A percentile compares a stretch with the other conserved stretches of the same genome.
Evolutionary conservation across 2,329 filamentous ascomycete genomes (phyloP).

Genomic region (Coniochaeta sp.): DNA sequence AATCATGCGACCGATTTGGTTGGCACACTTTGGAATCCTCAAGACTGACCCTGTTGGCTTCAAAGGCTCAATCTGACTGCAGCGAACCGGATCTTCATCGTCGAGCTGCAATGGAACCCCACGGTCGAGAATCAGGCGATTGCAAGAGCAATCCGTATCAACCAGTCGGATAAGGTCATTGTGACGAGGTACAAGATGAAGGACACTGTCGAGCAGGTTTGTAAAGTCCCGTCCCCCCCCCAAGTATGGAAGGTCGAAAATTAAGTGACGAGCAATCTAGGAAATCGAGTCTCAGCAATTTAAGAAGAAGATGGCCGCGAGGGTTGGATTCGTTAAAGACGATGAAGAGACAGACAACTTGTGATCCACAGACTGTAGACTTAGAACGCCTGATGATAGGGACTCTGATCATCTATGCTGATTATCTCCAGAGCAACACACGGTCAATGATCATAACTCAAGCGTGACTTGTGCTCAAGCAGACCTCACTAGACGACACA

Average conservation of each 20-base stretch:
- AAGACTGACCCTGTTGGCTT: neutral
- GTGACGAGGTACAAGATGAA: conserved; percentile 1
- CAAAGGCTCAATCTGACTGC: conserved; percentile 37
- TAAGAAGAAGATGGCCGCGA: neutral
- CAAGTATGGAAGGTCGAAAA: neutral
- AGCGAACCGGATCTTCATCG: conserved; percentile 39
- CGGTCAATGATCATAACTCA: no score
- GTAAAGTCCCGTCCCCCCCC: neutral
- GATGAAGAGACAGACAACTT: neutral
- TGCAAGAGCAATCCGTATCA: conserved; percentile 36
- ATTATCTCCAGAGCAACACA: no score
- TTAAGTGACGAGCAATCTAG: neutral
- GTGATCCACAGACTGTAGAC: no score
- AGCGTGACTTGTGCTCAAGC: no score
- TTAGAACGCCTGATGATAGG: no score
- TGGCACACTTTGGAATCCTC: neutral
- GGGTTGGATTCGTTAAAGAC: neutral
- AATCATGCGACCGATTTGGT: neutral
- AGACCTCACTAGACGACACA: no score
- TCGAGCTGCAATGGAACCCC: conserved; percentile 49
- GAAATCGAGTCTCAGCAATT: neutral
- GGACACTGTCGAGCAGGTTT: neutral
- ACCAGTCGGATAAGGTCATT: conserved; percentile 31
- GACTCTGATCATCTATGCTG: no score
- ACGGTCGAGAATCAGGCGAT: conserved; percentile 44